phyloP scores from a whole-genome alignment of 345 rosid species.

The Arabis hirsuta region DNA sequence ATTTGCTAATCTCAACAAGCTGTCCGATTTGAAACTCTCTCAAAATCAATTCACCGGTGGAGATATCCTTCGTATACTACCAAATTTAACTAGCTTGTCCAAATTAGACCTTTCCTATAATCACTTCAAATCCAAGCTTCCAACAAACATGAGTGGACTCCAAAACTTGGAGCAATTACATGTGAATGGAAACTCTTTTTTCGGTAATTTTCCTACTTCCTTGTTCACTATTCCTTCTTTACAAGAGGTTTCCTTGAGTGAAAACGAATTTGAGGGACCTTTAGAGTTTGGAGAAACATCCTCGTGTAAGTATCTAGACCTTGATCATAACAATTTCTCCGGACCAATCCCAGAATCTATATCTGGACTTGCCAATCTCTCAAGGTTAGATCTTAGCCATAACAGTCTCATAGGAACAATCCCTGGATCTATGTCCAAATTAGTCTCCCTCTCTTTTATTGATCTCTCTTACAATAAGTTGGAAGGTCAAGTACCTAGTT shows the following conservation, averaged over 20 bases:
- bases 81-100: background rate
- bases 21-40: background rate
- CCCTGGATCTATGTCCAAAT: no score
- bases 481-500: background rate
- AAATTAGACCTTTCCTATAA: background rate
- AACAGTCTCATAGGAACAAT: background rate
- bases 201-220: background rate
- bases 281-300: background rate
- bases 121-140: background rate
- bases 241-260: background rate
- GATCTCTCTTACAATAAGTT: conserved; percentile 3
- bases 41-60: background rate
- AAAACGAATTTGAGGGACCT: background rate
- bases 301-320: background rate
- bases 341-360: background rate
- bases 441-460: background rate
- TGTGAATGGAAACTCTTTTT: background rate
- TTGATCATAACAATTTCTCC: no score
- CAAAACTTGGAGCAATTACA: background rate
- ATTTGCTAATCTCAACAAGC: background rate
- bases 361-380: no score
- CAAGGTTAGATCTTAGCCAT: no score
- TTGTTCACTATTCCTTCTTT: background rate
- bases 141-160: background rate
- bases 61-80: background rate